Base-by-base conservation (phyloP, 306 rosid species). In the Vigna reflexopilosa region DNA sequence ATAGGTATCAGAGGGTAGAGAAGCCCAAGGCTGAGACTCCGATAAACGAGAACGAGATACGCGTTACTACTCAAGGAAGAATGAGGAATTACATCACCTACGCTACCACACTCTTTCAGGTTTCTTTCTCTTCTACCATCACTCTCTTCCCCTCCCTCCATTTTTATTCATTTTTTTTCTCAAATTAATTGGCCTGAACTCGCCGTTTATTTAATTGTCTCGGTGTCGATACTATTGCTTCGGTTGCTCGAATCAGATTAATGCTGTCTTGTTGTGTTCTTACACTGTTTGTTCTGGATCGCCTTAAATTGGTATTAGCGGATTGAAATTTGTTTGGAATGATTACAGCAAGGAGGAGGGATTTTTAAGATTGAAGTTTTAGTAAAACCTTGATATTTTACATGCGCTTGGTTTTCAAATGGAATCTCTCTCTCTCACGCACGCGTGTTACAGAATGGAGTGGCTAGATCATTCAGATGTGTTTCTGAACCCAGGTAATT, bases 1-100 rank as follows among this genome's bases (percentile, higher is more conserved):
- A 93, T 87, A 86, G 97, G 83, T 91, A 91, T 70, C 97, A 91
- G 89, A 89, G 98, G 80, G 96, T 93, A 75, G 97, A 89, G 89
- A 93, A 91, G 86, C 96, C 97, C 9, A 90, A 83, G 78, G 67
- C 84, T 0, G 96, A 87, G 15, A 80, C 70, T 79, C 88, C 91
- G 14, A 91, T 93, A 16, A 89, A 86, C 44, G 98, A 91, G 86
- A 93, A 93, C 51, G 98, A 93, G 87, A 93, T 93, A 73, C 97
- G 96, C 76, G 90, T 93, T 80, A 93, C 97, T 6, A 67, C 91
- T 73, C 98, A 93, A 44, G 98, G 97, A 54, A 84, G 97, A 79
- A 93, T 91, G 94, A 85, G 97, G 68, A 93, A 90, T 61, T 93
- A 90, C 42, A 91, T 91, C 73, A 87, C 96, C 78, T 93, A 93